Conservation (phyloP, 371 early-diverging fungal genomes). For the Zancudomyces culisetae region DNA sequence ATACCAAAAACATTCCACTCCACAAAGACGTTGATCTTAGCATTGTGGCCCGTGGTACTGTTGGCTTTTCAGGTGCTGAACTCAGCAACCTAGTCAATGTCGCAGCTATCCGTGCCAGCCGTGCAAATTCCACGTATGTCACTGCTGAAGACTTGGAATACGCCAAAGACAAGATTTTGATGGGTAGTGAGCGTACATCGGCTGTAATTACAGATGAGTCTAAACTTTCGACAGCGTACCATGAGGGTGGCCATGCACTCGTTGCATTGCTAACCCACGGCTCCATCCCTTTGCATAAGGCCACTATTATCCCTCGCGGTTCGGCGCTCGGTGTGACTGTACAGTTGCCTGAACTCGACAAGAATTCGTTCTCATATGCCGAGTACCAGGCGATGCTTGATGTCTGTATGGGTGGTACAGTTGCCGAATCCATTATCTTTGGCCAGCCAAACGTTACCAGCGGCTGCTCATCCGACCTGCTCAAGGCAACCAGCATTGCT, state of each 20-base stretch:
- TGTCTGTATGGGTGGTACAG: slow-evolving; percentile 93
- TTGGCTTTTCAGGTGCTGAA: slow-evolving; percentile 95
- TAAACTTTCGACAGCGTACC: slow-evolving; percentile 83
- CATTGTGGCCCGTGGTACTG: slow-evolving; percentile 86
- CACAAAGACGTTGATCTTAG: slow-evolving; percentile 47
- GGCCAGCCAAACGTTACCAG: slow-evolving; percentile 85
- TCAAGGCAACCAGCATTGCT: slow-evolving; percentile 78
- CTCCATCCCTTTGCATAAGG: slow-evolving; percentile 94
- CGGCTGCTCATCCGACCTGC: slow-evolving; percentile 81
- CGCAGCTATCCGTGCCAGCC: slow-evolving; percentile 85
- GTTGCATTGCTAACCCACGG: slow-evolving; percentile 89
- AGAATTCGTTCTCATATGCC: slow-evolving; percentile 56
- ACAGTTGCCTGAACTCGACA: slow-evolving; percentile 88
- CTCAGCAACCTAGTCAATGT: slow-evolving; percentile 89
- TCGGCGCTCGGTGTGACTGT: slow-evolving; percentile 73
- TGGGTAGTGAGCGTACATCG: slow-evolving; percentile 89
- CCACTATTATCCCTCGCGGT: slow-evolving; percentile 94
- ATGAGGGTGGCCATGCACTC: slow-evolving; percentile 95
- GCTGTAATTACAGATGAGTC: slow-evolving; percentile 77
- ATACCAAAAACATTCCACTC: slow-evolving; percentile 53
- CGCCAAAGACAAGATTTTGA: slow-evolving; percentile 93
- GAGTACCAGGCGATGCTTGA: slow-evolving; percentile 82
- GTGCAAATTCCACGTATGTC: slow-evolving; percentile 46
- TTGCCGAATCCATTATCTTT: slow-evolving; percentile 88
- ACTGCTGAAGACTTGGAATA: slow-evolving; percentile 68